Conservation (phyloP, 1,139 yeast genomes). For the Lodderomyces orthopsilosis region DNA sequence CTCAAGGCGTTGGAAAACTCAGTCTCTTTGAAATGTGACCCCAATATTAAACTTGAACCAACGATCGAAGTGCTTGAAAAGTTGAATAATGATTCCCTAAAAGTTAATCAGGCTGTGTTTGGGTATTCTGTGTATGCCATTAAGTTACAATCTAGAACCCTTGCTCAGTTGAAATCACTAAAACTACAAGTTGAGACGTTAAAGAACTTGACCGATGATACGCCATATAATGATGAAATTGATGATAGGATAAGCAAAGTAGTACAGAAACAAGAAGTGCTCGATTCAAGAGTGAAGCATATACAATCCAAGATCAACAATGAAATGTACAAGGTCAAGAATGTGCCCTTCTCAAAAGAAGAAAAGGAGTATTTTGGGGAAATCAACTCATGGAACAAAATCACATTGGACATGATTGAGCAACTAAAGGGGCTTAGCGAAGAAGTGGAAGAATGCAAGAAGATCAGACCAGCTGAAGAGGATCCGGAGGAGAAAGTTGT, state of each 20-base stretch:
- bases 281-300: constrained; percentile 20
- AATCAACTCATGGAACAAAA: constrained; percentile 20
- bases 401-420: constrained; percentile 1
- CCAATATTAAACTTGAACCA: constrained; percentile 2
- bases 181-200: constrained; percentile 22
- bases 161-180: constrained; percentile 22
- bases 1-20: constrained; percentile 4
- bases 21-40: neutral
- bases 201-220: constrained; percentile 11
- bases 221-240: constrained; percentile 15
- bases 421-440: neutral
- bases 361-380: constrained; percentile 41
- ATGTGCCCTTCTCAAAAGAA: constrained; percentile 33
- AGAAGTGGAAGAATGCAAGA: constrained; percentile 1
- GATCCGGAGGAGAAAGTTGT: constrained; percentile 4
- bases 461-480: neutral
- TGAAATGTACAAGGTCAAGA: constrained; percentile 17
- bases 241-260: constrained; percentile 17
- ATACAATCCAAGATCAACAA: constrained; percentile 25
- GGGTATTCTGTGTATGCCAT: constrained; percentile 21
- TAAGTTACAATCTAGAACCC: constrained; percentile 23
- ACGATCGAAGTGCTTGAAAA: constrained; percentile 15
- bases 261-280: constrained; percentile 20
- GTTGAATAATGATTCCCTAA: constrained; percentile 21
- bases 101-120: constrained; percentile 18